These are phyloP conservation scores for Exophiala oligosperma DNA, from an alignment of 2,329 filamentous ascomycete genomes.

Conservation along the genomic window DNA sequence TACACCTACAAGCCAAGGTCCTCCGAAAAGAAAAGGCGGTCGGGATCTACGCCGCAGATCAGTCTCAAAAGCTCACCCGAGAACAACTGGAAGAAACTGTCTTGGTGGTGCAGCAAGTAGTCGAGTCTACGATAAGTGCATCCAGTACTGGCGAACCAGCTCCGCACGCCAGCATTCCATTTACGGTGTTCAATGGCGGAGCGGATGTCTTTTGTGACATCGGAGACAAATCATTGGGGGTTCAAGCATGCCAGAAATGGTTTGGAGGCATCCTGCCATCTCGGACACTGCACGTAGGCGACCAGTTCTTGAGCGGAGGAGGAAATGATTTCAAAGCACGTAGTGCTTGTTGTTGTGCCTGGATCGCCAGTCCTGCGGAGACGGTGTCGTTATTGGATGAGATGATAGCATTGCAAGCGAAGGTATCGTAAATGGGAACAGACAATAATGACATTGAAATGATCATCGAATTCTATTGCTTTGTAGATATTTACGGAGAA, in stretches of 20 bases:
- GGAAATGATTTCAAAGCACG: constrained; percentile 97
- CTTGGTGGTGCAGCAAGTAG: constrained; percentile 85
- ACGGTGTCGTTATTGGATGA: constrained; percentile 89
- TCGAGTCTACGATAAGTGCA: constrained; percentile 72
- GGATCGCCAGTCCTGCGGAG: constrained; percentile 91
- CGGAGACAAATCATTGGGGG: constrained; percentile 95
- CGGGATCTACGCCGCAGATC: constrained; percentile 67
- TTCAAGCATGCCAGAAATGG: constrained; percentile 86
- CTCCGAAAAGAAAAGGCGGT: constrained; percentile 88
- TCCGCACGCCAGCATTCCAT: constrained; percentile 61
- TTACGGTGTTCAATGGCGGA: constrained; percentile 97
- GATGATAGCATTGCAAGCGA: constrained; percentile 28
- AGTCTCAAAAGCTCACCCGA: constrained; percentile 68
- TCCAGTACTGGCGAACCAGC: constrained; percentile 11
- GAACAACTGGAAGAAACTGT: constrained; percentile 96
- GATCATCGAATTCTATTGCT: no score
- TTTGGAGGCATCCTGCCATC: constrained; percentile 63
- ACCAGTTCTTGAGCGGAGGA: constrained; percentile 93
- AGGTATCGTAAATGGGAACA: background rate
- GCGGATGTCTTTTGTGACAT: constrained; percentile 99
- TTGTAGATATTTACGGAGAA: no score
- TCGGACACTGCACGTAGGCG: constrained; percentile 87
- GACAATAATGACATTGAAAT: background rate
- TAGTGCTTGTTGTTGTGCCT: constrained; percentile 88
- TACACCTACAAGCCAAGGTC: constrained; percentile 71